A percentile compares a stretch with the other conserved stretches of the same genome.
These are phyloP conservation scores for Nemania sp. DNA, from an alignment of 2,329 filamentous ascomycete species.

Conservation along the genomic window DNA sequence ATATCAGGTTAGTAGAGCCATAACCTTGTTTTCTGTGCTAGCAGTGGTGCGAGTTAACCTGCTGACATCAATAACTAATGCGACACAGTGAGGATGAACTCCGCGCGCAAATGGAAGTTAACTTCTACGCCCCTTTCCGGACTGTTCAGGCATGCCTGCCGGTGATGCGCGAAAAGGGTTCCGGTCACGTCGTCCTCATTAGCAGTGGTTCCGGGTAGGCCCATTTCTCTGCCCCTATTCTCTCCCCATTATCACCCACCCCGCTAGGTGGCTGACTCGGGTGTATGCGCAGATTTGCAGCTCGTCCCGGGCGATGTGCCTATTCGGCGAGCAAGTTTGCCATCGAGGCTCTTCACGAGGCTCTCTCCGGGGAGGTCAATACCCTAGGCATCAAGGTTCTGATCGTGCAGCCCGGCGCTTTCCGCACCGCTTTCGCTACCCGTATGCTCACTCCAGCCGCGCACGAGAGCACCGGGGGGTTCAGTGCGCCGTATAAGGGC, in stretches of 20 bases:
- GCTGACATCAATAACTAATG: no score
- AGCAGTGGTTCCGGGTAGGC: conserved; percentile 25
- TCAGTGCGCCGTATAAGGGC: conserved; percentile 22
- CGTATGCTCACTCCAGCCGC: conserved; percentile 13
- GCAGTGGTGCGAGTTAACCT: no score
- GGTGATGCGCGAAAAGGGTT: conserved; percentile 18
- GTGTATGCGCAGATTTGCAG: conserved; percentile 21
- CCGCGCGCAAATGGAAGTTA: conserved; percentile 51
- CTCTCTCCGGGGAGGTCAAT: conserved; percentile 21
- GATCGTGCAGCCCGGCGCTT: conserved; percentile 26
- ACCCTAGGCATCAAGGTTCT: conserved; percentile 25
- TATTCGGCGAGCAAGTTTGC: conserved; percentile 31
- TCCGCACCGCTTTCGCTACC: conserved; percentile 24
- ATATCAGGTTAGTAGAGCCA: conserved; percentile 16
- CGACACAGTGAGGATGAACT: conserved; percentile 14
- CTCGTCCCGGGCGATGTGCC: conserved; percentile 19
- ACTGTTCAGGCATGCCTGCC: conserved; percentile 47
- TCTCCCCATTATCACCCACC: background rate
- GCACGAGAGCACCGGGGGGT: conserved; percentile 12
- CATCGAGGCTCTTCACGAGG: conserved; percentile 27
- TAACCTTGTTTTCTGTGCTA: no score
- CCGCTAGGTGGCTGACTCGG: background rate
- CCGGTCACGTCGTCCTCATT: conserved; percentile 22
- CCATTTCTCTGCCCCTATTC: background rate
- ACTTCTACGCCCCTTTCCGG: conserved; percentile 57